Evolutionary conservation across 2,329 filamentous ascomycete species (phyloP).

Genomic region (Paraphaeosphaeria sporulosa): DNA sequence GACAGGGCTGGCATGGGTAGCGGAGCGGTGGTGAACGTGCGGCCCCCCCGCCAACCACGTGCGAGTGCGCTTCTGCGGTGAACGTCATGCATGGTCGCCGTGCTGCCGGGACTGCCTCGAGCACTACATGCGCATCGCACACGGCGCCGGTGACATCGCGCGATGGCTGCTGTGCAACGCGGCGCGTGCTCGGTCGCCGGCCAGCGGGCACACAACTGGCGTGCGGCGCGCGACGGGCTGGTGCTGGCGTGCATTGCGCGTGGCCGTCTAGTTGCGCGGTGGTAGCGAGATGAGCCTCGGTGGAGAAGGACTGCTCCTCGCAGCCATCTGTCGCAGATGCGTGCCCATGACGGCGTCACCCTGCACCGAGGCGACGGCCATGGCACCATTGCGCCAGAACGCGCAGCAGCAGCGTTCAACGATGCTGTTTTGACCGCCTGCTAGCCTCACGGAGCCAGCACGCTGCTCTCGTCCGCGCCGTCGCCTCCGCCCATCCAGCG

Average conservation of each 20-base stretch:
- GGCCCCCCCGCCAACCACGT: constrained; percentile 23
- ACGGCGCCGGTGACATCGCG: constrained; percentile 24
- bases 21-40: neutral
- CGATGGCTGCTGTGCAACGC: constrained; percentile 35
- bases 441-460: neutral
- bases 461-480: neutral
- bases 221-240: too few relatives aligned
- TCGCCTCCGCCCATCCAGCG: constrained; percentile 12
- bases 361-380: constrained; percentile 22
- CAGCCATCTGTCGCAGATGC: constrained; percentile 42
- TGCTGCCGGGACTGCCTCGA: constrained; percentile 32
- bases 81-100: constrained; percentile 44
- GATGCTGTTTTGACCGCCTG: too few relatives aligned
- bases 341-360: constrained; percentile 32
- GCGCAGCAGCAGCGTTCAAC: too few relatives aligned
- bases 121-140: constrained; percentile 14
- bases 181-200: constrained; percentile 3
- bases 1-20: neutral
- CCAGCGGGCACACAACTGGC: too few relatives aligned
- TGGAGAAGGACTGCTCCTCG: constrained; percentile 44
- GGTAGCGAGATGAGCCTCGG: constrained; percentile 49
- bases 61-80: constrained; percentile 29
- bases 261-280: constrained; percentile 1
- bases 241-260: neutral
- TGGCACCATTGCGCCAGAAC: constrained; percentile 18